Evolutionary conservation across 2,329 filamentous ascomycete genomes (phyloP).

Genomic region (Torrubiella hemipterigena): DNA sequence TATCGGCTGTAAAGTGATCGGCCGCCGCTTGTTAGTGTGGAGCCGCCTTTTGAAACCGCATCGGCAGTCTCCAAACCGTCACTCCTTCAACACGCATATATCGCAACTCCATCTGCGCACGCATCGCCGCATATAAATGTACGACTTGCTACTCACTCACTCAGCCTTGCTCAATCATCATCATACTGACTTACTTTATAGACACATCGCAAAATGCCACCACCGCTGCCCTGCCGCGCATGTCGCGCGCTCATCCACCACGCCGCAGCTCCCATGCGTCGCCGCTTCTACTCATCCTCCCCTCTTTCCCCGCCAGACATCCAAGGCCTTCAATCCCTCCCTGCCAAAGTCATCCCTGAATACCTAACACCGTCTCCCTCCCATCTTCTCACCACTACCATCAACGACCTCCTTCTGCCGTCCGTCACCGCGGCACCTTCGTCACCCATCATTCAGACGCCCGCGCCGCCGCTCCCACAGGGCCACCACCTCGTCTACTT

Average conservation of each 20-base stretch:
- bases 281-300: slow-evolving; percentile 4
- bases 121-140: too few species aligned
- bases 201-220: too few species aligned
- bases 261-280: not conserved
- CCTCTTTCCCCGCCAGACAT: slow-evolving; percentile 8
- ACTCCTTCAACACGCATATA: too few species aligned
- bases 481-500: slow-evolving; percentile 85
- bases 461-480: slow-evolving; percentile 35
- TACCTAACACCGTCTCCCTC: slow-evolving; percentile 46
- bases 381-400: slow-evolving; percentile 51
- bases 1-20: too few species aligned
- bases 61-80: not conserved
- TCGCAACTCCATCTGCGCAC: too few species aligned
- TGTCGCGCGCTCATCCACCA: not conserved
- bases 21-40: too few species aligned
- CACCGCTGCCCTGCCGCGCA: too few species aligned
- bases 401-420: slow-evolving; percentile 38
- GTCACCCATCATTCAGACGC: slow-evolving; percentile 10
- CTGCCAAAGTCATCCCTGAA: slow-evolving; percentile 27
- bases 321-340: slow-evolving; percentile 13
- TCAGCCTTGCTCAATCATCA: too few species aligned
- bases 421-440: slow-evolving; percentile 4
- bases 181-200: too few species aligned
- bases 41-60: not conserved
- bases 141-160: too few species aligned